Evolutionary conservation across 1,284 basidiomycete genomes (phyloP).

Genomic region (Moesziomyces antarcticus): DNA sequence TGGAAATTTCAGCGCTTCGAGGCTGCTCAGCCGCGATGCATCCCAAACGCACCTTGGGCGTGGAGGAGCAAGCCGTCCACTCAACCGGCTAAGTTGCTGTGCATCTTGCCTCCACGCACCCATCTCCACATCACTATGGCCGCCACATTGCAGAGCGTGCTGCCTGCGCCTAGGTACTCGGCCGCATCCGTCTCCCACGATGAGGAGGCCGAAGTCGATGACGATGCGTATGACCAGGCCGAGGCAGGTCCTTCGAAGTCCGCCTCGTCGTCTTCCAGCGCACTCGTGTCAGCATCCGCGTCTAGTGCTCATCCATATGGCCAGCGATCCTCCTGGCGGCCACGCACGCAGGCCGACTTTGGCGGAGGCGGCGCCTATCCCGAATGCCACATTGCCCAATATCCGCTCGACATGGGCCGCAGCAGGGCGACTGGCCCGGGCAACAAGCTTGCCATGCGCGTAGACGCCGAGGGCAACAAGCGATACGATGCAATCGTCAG

Average conservation of each 20-base stretch:
- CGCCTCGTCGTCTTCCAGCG: slow-evolving; percentile 9
- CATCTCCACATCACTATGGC: slow-evolving; percentile 22
- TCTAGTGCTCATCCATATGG: slow-evolving; percentile 79
- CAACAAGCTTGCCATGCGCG: slow-evolving; percentile 84
- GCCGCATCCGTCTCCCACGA: slow-evolving; percentile 7
- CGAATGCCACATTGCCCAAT: slow-evolving; percentile 96
- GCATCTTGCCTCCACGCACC: no score
- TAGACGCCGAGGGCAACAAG: slow-evolving; percentile 94
- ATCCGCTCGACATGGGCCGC: slow-evolving; percentile 92
- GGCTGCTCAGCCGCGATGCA: background rate
- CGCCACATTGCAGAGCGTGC: slow-evolving; percentile 46
- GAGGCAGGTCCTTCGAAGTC: slow-evolving; percentile 27
- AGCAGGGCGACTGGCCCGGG: slow-evolving; percentile 76
- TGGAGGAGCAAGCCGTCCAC: background rate
- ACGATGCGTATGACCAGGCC: slow-evolving; percentile 17
- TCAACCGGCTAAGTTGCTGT: no score
- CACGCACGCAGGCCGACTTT: slow-evolving; percentile 82
- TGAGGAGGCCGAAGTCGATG: slow-evolving; percentile 7
- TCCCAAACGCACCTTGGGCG: background rate
- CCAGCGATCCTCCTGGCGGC: slow-evolving; percentile 86
- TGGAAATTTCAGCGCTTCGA: background rate
- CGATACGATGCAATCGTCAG: slow-evolving; percentile 96
- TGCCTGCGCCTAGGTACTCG: slow-evolving; percentile 46
- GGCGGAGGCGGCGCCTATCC: slow-evolving; percentile 95
- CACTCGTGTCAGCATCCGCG: slow-evolving; percentile 18